Base-by-base conservation (phyloP, 257 asterid species). In the Linaria vulgaris region DNA sequence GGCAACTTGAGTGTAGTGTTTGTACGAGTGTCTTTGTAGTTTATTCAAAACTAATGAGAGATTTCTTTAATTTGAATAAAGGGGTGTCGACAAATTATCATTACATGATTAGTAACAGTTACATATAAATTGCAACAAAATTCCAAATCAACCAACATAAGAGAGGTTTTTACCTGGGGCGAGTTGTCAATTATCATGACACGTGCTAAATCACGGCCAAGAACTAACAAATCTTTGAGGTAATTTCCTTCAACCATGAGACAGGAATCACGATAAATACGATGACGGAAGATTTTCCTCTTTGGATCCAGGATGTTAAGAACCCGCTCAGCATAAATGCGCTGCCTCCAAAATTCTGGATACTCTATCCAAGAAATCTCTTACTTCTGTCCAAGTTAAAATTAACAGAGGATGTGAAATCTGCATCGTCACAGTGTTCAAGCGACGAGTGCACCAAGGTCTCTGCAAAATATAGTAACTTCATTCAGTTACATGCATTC, bases 401-500 rank as follows among this genome's bases (percentile, higher is more conserved):
- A 76, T 94, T 80, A 47, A 90, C 99, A 3, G 88, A 66, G 71
- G 90, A 94, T 17, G 95, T 87, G 79, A 94, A 90, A 78, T 94
- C 99, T 37, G 95, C 86, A 76, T 86, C 92, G 41, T 74, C 73
- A 54, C 95, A 94, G 15, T 90, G 95, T 68, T 94, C 97, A 25
- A 94, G 96, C 19, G 95, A 72, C 48, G 99, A 90, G 80, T 94
- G 99, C 82, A 94, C 99, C 95, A 94, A 80, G 65, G 99, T 94
- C 78, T 94, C 99, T 94, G 96, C 67, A 82, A 85, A 34, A 12
- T 9, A 19, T 48, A 8, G 38, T 5, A 53, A 37, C 59, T 13
- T 34, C 41, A 34, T 34, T 34, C 10, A 8, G 10, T 4, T 34
- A 34, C 41, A 34, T 34, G 41, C 41, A 4, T 34, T 34, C 6